Evolutionary conservation across 345 rosid species (phyloP), one percentile per base, ranked within the genome.

Genomic region (Camelina neglecta): DNA sequence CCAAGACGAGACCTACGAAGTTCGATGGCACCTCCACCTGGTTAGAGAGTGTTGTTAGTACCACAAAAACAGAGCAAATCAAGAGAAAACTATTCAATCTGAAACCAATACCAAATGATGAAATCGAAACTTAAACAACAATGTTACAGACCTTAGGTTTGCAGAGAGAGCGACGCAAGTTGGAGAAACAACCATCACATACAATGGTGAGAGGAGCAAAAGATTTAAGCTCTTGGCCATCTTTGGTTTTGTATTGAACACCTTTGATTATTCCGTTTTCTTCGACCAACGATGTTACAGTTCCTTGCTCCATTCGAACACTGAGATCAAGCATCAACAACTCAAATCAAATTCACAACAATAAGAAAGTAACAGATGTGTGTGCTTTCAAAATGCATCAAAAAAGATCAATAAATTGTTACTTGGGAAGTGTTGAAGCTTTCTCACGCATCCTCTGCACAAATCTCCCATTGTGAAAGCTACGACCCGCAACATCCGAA

Each of bases 121-220:
- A 26, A 26, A 26, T 26, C 4, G 29, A 26, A 26, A 0, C 29
- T 0, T 29, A 29, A 26, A 29, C 31, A 29, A 29, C 31, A 4
- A 29, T 48, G 41, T 0, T 9, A 75, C 29, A 76, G 26, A 85
- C 87, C 86, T 86, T 84, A 1, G 87, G 86, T 26, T 83, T 86
- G 85, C 89, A 86, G 59, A 86, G 89, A 79, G 85, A 76, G 47
- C 86, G 83, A 6, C 84, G 85, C 65, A 86, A 71, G 69, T 84
- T 84, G 15, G 87, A 84, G 84, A 86, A 86, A 77, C 89, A 86
- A 63, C 89, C 89, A 69, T 86, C 87, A 58, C 89, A 86, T 1
- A 86, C 87, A 54, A 86, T 81, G 10, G 89, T 84, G 47, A 86
- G 84, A 58, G 89, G 85, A 65, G 89, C 86, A 77, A 60, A 82